phyloP scores from a whole-genome alignment of 768 basidiomycete species.

The Pleurotus djamor region DNA sequence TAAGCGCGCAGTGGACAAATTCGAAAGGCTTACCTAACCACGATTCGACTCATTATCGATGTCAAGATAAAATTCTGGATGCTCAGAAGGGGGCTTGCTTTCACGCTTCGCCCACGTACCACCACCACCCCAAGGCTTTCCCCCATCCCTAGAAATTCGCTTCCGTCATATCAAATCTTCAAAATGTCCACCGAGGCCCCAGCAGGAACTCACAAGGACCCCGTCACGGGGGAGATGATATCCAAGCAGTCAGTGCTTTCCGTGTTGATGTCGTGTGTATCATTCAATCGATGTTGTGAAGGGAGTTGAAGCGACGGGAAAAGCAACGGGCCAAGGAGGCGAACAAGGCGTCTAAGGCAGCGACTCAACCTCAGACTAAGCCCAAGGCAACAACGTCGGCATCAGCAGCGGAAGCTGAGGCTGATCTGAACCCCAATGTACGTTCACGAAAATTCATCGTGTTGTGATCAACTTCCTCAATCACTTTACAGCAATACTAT shows the following conservation, averaged over 20 bases:
- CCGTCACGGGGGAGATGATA: conserved; percentile 93
- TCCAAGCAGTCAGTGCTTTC: conserved; percentile 80
- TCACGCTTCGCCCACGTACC: neutral
- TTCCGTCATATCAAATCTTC: conserved; percentile 16
- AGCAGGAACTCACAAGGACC: conserved; percentile 61
- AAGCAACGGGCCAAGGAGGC: conserved; percentile 87
- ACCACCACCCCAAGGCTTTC: neutral
- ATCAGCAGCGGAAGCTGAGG: conserved; percentile 72
- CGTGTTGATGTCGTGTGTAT: conserved; percentile 7
- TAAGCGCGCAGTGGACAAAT: neutral
- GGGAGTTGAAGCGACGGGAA: conserved; percentile 92
- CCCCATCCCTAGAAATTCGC: conserved; percentile 1
- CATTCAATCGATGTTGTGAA: conserved; percentile 32
- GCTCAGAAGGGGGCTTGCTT: neutral
- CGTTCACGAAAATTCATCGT: conserved; percentile 25
- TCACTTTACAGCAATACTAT: conserved; percentile 84
- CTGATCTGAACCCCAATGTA: conserved; percentile 90
- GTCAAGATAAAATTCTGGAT: conserved; percentile 4
- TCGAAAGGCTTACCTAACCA: neutral
- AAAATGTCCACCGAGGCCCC: conserved; percentile 42
- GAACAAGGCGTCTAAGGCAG: conserved; percentile 56
- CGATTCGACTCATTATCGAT: neutral
- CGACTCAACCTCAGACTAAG: conserved; percentile 35
- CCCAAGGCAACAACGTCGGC: conserved; percentile 38
- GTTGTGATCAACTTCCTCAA: conserved; percentile 1